These are phyloP conservation scores for Quillaja saponaria DNA, from an alignment of 306 rosid genomes.

Conservation along the genomic window DNA sequence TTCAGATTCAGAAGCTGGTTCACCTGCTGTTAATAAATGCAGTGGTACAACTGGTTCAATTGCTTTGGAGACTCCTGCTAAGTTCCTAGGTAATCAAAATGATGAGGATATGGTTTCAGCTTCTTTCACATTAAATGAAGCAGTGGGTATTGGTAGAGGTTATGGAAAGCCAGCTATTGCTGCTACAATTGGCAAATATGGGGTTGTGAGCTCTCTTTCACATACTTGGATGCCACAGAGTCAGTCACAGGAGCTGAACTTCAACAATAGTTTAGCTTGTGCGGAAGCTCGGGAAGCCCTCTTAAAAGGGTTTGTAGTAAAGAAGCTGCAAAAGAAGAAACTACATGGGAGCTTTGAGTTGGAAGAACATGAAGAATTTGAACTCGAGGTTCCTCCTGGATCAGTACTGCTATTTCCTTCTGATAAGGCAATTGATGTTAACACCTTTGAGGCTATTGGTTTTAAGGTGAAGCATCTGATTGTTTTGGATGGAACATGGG, in stretches of 20 bases:
- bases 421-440: conserved; percentile 49
- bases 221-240: conserved; percentile 57
- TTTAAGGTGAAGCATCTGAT: conserved; percentile 64
- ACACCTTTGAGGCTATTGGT: conserved; percentile 39
- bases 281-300: conserved; percentile 61
- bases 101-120: too few species aligned
- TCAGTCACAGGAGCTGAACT: conserved; percentile 22
- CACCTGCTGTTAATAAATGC: too few species aligned
- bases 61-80: too few species aligned
- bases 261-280: conserved; percentile 39
- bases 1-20: conserved; percentile 15
- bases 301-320: conserved; percentile 62
- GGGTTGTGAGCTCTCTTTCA: conserved; percentile 45
- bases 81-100: too few species aligned
- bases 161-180: conserved; percentile 35
- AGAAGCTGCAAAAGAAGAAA: conserved; percentile 52
- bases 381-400: conserved; percentile 64
- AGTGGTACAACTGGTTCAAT: too few species aligned
- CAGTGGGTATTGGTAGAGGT: conserved; percentile 10
- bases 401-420: conserved; percentile 76
- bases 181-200: conserved; percentile 60
- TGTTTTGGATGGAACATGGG: conserved; percentile 88
- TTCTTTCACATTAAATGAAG: too few species aligned
- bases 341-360: conserved; percentile 25
- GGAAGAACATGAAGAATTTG: conserved; percentile 63